phyloP scores from a whole-genome alignment of 106 monocot genomes.

The Allium cepa region DNA sequence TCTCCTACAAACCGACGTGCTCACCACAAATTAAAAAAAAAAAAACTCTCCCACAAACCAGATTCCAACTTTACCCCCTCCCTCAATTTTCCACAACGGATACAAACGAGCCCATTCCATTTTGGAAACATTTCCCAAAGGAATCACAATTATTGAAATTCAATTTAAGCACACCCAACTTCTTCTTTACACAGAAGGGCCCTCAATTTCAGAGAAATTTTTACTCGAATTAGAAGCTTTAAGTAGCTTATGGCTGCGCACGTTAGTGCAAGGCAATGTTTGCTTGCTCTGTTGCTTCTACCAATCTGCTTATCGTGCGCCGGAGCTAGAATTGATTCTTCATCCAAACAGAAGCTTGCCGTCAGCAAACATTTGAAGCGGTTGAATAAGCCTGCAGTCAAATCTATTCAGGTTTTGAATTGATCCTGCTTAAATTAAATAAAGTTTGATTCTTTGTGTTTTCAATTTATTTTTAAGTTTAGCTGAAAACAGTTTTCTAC shows the following conservation, averaged over 20 bases:
- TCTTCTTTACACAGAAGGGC: background rate
- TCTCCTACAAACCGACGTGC: too few relatives aligned
- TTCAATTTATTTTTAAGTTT: background rate
- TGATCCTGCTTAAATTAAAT: background rate
- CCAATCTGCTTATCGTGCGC: constrained; percentile 17
- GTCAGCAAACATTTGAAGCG: constrained; percentile 42
- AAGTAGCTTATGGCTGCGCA: constrained; percentile 27
- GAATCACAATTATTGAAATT: too few relatives aligned
- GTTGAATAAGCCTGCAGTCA: constrained; percentile 70
- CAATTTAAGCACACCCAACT: too few relatives aligned
- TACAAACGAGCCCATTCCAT: too few relatives aligned
- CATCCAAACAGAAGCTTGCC: constrained; percentile 11
- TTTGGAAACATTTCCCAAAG: too few relatives aligned
- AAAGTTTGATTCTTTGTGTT: background rate
- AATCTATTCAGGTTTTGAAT: constrained; percentile 30
- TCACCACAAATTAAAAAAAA: too few relatives aligned
- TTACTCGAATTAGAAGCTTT: background rate
- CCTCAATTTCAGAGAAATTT: constrained; percentile 14
- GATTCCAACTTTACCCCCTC: too few relatives aligned
- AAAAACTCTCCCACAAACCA: too few relatives aligned
- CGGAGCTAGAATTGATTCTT: background rate
- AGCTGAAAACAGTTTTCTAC: background rate
- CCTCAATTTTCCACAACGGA: too few relatives aligned
- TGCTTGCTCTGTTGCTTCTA: constrained; percentile 6
- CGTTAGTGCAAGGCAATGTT: constrained; percentile 11